Conservation (phyloP, 345 rosid genomes). For the Ceriops zippeliana region DNA sequence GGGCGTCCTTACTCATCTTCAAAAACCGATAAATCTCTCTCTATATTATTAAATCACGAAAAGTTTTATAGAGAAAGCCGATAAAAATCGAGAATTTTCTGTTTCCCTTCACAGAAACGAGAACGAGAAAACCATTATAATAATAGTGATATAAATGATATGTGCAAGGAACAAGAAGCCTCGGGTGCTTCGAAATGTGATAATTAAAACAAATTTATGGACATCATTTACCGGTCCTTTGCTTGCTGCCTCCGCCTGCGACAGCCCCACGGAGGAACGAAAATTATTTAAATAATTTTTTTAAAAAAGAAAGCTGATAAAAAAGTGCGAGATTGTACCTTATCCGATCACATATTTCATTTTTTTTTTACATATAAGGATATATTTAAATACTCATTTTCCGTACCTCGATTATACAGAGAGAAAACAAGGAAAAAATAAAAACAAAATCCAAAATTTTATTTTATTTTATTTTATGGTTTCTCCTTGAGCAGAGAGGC, state of each 20-base stretch:
- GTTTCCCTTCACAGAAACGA: slow-evolving; percentile 32
- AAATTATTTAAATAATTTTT: background rate
- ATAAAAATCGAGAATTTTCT: slow-evolving; percentile 27
- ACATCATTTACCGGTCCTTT: no score
- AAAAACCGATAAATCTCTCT: background rate
- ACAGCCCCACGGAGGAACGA: no score
- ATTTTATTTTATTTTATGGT: slow-evolving; percentile 31
- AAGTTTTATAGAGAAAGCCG: slow-evolving; percentile 8
- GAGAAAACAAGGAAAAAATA: slow-evolving; percentile 10
- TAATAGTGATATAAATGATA: no score
- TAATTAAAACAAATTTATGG: no score
- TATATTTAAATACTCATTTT: slow-evolving; percentile 5
- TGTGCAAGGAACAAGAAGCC: no score
- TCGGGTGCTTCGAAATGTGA: no score
- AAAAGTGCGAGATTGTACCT: slow-evolving; percentile 9
- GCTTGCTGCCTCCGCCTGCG: no score
- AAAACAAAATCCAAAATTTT: slow-evolving; percentile 32
- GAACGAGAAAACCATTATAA: background rate
- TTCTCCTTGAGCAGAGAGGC: slow-evolving; percentile 76
- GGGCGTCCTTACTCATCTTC: background rate
- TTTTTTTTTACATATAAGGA: background rate
- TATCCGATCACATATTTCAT: slow-evolving; percentile 22
- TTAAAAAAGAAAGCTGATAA: background rate
- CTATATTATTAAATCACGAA: no score
- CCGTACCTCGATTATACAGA: slow-evolving; percentile 2